Percentiles rank a stretch among this genome's conserved stretches.
These are phyloP conservation scores for Suhomyces vadensis DNA, from an alignment of 805 yeast genomes.

Conservation along the genomic window DNA sequence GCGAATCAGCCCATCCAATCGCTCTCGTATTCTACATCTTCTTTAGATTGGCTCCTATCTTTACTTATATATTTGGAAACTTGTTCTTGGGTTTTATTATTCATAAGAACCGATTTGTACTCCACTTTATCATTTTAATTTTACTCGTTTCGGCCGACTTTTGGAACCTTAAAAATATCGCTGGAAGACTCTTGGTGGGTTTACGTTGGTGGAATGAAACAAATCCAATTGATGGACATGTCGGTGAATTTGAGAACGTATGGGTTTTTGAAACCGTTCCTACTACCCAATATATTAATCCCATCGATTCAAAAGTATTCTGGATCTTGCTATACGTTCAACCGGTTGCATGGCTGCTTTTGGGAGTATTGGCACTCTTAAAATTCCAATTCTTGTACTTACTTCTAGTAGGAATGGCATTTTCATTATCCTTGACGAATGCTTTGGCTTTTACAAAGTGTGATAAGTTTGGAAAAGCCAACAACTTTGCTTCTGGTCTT, in stretches of 20 bases:
- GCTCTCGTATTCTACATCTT: slow-evolving; percentile 66
- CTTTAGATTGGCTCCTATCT: slow-evolving; percentile 62
- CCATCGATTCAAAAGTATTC: slow-evolving; percentile 86
- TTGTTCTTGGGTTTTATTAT: slow-evolving; percentile 53
- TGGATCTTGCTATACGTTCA: slow-evolving; percentile 78
- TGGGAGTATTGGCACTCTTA: slow-evolving; percentile 76
- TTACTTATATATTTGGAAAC: slow-evolving; percentile 70
- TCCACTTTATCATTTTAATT: slow-evolving; percentile 77
- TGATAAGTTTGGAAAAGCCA: slow-evolving; percentile 88
- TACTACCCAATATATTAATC: slow-evolving; percentile 71
- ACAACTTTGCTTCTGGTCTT: slow-evolving; percentile 58
- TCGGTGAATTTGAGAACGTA: slow-evolving; percentile 58
- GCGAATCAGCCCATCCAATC: slow-evolving; percentile 81
- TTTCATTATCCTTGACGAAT: slow-evolving; percentile 74
- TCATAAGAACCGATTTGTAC: slow-evolving; percentile 48
- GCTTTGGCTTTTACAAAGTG: slow-evolving; percentile 89
- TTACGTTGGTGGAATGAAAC: slow-evolving; percentile 96
- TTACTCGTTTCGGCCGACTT: slow-evolving; percentile 84
- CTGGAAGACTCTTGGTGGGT: slow-evolving; percentile 89
- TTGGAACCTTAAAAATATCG: slow-evolving; percentile 88
- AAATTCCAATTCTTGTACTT: slow-evolving; percentile 73
- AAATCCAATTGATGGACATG: slow-evolving; percentile 42
- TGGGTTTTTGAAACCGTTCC: slow-evolving; percentile 92
- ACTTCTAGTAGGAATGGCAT: slow-evolving; percentile 63
- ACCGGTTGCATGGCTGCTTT: slow-evolving; percentile 72